These are phyloP conservation scores for Euryodendron excelsum DNA, from an alignment of 148 eudicot species.

Conservation along the genomic window DNA sequence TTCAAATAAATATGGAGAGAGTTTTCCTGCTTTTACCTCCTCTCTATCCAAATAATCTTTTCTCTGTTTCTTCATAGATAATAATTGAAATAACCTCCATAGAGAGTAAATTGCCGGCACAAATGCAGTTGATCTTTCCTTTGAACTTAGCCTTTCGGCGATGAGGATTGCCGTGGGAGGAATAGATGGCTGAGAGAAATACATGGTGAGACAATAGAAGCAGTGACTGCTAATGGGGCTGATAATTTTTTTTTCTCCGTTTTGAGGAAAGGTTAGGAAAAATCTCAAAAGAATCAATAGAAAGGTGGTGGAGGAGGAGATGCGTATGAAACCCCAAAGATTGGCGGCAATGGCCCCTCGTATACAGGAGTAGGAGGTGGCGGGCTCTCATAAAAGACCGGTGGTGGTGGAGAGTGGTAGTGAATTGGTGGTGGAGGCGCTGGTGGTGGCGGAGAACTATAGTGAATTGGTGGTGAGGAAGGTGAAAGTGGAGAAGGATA, in stretches of 20 bases:
- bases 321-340: constrained; percentile 49
- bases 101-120: neutral
- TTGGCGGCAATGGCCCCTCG: constrained; percentile 66
- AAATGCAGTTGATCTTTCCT: neutral
- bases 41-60: neutral
- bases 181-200: no score
- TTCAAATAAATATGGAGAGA: constrained; percentile 33
- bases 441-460: constrained; percentile 20
- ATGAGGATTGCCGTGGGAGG: neutral
- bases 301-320: constrained; percentile 91
- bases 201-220: constrained; percentile 20
- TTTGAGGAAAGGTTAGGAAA: constrained; percentile 32
- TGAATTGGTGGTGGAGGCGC: constrained; percentile 20
- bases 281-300: constrained; percentile 77
- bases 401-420: constrained; percentile 19
- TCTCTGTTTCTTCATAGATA: constrained; percentile 14
- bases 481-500: no score
- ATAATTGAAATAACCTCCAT: neutral
- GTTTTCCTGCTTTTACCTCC: constrained; percentile 29
- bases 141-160: neutral
- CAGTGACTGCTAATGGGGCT: constrained; percentile 14
- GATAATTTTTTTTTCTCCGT: constrained; percentile 20
- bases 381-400: neutral
- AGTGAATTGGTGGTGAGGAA: neutral
- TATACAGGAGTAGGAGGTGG: constrained; percentile 34